Evolutionary conservation across 1,284 basidiomycete genomes (phyloP).

Genomic region (Afroboletus lepidellus): DNA sequence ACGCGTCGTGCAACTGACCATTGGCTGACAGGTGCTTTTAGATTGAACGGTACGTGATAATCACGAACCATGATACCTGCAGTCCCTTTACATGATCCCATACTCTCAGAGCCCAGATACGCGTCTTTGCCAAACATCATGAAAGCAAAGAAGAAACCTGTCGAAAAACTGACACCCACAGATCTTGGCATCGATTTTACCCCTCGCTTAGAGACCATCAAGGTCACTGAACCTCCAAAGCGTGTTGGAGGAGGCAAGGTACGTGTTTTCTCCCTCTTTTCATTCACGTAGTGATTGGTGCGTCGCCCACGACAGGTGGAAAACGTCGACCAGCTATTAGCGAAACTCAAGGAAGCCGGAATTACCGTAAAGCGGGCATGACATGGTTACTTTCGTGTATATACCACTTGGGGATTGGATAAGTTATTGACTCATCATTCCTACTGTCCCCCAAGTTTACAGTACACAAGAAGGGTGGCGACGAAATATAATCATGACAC

Average conservation of each 20-base stretch:
- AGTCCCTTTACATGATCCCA: background rate
- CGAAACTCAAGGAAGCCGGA: constrained; percentile 90
- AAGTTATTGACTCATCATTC: constrained; percentile 21
- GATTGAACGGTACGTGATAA: constrained; percentile 54
- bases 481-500: constrained; percentile 9
- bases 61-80: background rate
- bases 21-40: constrained; percentile 25
- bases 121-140: constrained; percentile 95
- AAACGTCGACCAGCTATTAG: constrained; percentile 87
- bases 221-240: constrained; percentile 90
- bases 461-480: constrained; percentile 17
- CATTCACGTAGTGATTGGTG: background rate
- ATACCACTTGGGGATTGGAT: constrained; percentile 7
- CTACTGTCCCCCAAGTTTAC: constrained; percentile 3
- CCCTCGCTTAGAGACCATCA: constrained; percentile 84
- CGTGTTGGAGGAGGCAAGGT: constrained; percentile 93
- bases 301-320: constrained; percentile 50
- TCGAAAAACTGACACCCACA: constrained; percentile 80
- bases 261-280: constrained; percentile 10
- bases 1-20: background rate
- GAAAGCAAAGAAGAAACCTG: constrained; percentile 99
- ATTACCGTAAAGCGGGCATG: constrained; percentile 48
- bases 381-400: constrained; percentile 2
- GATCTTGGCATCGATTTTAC: constrained; percentile 85
- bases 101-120: constrained; percentile 79